Evolutionary conservation across 2,329 filamentous ascomycete species (phyloP).

Genomic region (Fusarium solani-melongenae): DNA sequence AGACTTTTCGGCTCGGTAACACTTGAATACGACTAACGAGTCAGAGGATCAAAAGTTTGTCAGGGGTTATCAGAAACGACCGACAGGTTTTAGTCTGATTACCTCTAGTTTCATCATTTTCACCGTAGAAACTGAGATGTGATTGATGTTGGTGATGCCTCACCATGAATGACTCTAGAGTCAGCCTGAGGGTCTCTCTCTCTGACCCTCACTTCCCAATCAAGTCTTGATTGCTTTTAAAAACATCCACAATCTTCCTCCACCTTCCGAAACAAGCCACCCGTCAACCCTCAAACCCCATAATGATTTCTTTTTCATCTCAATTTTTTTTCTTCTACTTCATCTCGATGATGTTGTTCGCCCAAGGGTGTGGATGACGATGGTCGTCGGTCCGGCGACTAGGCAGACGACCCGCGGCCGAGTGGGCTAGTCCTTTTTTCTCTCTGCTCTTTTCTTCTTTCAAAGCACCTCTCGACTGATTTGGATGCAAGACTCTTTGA

Average conservation of each 20-base stretch:
- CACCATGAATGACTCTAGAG: background rate
- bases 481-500: background rate
- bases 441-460: background rate
- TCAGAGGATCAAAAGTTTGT: background rate
- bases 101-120: background rate
- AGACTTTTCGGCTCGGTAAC: background rate
- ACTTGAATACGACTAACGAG: too few species aligned
- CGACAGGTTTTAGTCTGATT: background rate
- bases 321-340: background rate
- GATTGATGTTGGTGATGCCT: background rate
- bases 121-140: background rate
- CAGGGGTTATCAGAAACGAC: background rate
- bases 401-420: background rate
- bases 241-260: background rate
- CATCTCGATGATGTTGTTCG: background rate
- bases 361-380: background rate
- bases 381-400: background rate
- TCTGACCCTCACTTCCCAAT: background rate
- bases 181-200: too few species aligned
- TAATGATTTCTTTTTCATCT: conserved; percentile 3
- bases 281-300: background rate
- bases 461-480: background rate
- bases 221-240: conserved; percentile 10
- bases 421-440: background rate
- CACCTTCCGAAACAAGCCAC: conserved; percentile 2